Evolutionary conservation across 345 rosid genomes (phyloP).

Genomic region (Lepidium africanum): DNA sequence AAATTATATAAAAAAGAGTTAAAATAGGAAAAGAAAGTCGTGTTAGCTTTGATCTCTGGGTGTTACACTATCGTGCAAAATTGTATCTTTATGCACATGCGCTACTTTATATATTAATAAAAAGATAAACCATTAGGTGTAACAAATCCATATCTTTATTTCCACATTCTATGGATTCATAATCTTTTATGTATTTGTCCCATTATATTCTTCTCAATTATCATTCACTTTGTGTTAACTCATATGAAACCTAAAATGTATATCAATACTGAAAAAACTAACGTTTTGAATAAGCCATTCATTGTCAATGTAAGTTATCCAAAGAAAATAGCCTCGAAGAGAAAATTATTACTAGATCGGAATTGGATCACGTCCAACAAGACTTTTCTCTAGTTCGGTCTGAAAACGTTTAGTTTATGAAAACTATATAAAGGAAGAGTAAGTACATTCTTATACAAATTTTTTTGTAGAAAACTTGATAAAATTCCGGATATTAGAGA

Average conservation of each 20-base stretch:
- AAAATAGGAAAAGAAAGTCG: background rate
- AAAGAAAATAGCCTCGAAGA: background rate
- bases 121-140: constrained; percentile 1
- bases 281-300: background rate
- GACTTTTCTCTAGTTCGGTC: no score
- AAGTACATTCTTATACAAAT: no score
- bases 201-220: constrained; percentile 4
- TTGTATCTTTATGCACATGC: constrained; percentile 30
- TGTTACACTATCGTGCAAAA: constrained; percentile 28
- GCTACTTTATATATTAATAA: constrained; percentile 20
- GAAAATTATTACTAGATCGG: no score
- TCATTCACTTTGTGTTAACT: background rate
- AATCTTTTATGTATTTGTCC: constrained; percentile 10
- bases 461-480: no score
- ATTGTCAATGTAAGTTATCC: background rate
- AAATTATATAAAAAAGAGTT: background rate
- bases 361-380: no score
- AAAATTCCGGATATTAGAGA: no score
- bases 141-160: constrained; percentile 10
- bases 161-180: constrained; percentile 21
- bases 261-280: background rate
- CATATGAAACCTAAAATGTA: background rate
- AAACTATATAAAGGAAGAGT: no score
- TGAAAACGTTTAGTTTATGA: no score
- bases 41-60: constrained; percentile 29